Conservation (phyloP, 2,329 filamentous ascomycete genomes). For the Venturia asperata region DNA sequence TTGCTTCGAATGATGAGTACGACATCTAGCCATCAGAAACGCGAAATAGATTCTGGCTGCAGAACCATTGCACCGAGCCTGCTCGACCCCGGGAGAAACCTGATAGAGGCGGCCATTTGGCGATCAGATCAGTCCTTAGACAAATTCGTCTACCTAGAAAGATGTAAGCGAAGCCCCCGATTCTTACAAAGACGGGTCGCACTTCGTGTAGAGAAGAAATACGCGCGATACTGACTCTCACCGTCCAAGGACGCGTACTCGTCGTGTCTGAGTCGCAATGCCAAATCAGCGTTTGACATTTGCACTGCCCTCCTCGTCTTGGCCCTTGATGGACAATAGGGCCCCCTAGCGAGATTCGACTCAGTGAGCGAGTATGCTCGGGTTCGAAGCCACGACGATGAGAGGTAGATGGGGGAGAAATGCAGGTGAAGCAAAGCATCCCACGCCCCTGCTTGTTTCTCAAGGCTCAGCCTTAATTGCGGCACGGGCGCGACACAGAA, state of each 20-base stretch:
- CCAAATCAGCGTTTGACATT: neutral
- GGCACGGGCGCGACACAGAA: neutral
- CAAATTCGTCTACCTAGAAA: too few species aligned
- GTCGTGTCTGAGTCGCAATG: neutral
- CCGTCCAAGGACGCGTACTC: neutral
- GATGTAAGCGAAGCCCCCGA: too few species aligned
- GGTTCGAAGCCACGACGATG: neutral
- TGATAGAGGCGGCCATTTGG: too few species aligned
- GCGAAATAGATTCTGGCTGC: neutral
- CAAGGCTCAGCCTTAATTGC: neutral
- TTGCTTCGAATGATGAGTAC: neutral
- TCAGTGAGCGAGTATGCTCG: neutral
- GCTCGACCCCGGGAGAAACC: too few species aligned
- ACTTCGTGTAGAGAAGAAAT: neutral
- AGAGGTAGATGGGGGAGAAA: neutral
- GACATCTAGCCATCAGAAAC: neutral
- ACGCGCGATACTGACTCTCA: neutral
- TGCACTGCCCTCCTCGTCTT: neutral
- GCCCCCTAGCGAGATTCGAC: neutral
- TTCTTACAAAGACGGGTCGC: neutral
- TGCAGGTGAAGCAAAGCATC: too few species aligned
- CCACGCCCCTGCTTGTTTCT: neutral
- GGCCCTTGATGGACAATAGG: neutral
- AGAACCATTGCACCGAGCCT: neutral
- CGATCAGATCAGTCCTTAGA: neutral